Base-by-base conservation (phyloP, 2,329 filamentous ascomycete genomes). In the Xylariaceae sp. region DNA sequence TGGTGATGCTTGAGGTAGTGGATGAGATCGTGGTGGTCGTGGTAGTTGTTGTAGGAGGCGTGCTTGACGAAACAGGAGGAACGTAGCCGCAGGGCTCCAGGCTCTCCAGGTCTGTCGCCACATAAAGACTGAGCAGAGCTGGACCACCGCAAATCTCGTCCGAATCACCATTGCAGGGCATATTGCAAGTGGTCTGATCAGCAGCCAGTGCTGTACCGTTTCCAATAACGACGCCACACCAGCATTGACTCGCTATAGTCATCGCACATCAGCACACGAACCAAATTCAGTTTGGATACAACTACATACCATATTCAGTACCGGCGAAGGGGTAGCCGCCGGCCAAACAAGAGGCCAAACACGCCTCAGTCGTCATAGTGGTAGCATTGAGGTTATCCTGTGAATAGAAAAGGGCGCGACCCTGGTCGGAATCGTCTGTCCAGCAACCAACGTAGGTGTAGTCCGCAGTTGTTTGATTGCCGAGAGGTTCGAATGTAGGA, bases 381-480 rank as follows among this genome's bases (percentile, higher is more conserved):
- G 55, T 49, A 12, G 56, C 46, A 22, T 67, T 58, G 14, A 75
- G 48, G 33, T 63, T 53, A 35, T 67, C 56, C 58, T 71, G 65
- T 17, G 62, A 63, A 58, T 71, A 76, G 21, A 66, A 66, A 37
- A 79, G 65, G 21, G 76, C 69, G 39, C 69, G 70, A 33, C 72
- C 69, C 41, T 65, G 52, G 38, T 49, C 50, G 17, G 65, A 66
- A 44, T 67, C 57, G 49, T 78, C 76, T 22, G 67, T 70, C 56
- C 76, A 84, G 67, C 83, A 88, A 44, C 83, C 83, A n/a, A 76
- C 60, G 52, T 79, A 74, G 35, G 69, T 67, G 70, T 82, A 87
- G 37, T 73, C 69, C 42, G 69, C 67, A 36, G 75, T 73, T 21
- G 64, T 66, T 33, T 53, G 51, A 51, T 68, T 72, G 49, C 65